phyloP scores from a whole-genome alignment of 192 early-diverging fungal genomes.

The Rhizophagus sp. region DNA sequence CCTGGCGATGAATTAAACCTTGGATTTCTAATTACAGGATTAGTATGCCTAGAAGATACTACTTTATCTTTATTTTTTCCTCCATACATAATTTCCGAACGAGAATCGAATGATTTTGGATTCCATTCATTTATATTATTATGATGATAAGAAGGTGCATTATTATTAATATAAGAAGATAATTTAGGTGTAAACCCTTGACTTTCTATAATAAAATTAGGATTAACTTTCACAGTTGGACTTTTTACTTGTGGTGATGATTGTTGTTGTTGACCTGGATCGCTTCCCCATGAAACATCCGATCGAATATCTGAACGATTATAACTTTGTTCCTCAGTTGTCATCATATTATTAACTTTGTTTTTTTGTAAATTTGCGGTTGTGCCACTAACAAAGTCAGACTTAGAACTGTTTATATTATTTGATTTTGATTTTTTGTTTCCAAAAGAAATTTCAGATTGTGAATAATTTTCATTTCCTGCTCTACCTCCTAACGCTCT shows the following conservation, averaged over 20 bases:
- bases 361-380: background rate
- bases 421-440: background rate
- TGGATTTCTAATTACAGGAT: background rate
- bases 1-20: background rate
- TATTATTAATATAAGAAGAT: background rate
- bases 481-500: background rate
- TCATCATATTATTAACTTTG: background rate
- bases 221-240: background rate
- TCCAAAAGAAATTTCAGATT: background rate
- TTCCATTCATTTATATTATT: background rate
- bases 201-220: background rate
- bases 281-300: background rate
- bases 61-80: background rate
- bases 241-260: background rate
- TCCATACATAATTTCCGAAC: background rate
- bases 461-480: background rate
- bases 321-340: background rate
- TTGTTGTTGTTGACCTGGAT: background rate
- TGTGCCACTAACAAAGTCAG: background rate
- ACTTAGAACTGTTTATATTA: background rate
- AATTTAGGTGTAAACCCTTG: background rate
- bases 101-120: background rate
- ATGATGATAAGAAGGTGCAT: background rate
- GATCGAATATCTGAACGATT: background rate
- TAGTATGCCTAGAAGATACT: background rate